Base-by-base conservation (phyloP, 805 yeast species). In the Ogataea kodamae region DNA sequence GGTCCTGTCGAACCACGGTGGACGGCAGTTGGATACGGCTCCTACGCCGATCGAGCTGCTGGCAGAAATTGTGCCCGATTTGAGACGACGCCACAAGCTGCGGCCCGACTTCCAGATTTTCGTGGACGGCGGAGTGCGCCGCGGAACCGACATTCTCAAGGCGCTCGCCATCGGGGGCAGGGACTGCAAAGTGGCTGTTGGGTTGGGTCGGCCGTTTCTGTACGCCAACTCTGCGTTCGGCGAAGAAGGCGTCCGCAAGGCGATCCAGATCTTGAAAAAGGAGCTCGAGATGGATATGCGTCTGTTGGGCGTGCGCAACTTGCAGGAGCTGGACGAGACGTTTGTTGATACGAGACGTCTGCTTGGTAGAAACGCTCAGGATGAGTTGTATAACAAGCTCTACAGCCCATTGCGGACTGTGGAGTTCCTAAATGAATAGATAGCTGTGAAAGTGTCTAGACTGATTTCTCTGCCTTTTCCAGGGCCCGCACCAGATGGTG, bases 1-100 rank as follows among this genome's bases (percentile, higher is more conserved):
- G n/a, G 86, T 87, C 4, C 50, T 86, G 31, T 84, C 94, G 2
- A 87, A 86, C 54, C 96, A 86, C 60, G 96, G 96, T 40, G 95
- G 96, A 25, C 68, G 96, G 42, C 95, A 86, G 59, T 64, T 87
- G 37, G 96, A 87, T 59, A 83, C 75, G 50, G 68, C 95, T 1
- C 71, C 84, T n/a, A 76, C 95, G 0, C 82, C 89, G 2, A 67
- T 87, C 21, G 84, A 79, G 54, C 74, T 83, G 4, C 62, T 87
- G 30, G 83, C 82, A 4, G 95, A 84, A 42, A 72, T 78, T 3
- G 73, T 73, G 67, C 78, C 77, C 5, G 48, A 66, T 4, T 57
- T 78, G 37, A 54, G 55, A 25, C 63, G 62, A 30, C 63, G 64
- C 34, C 63, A 61, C 33, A 70, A 72, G 8, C 47, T 74, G 20